A percentile compares a stretch with the other conserved stretches of the same genome.
phyloP scores from a whole-genome alignment of 306 rosid genomes.

The Medicago arabica region DNA sequence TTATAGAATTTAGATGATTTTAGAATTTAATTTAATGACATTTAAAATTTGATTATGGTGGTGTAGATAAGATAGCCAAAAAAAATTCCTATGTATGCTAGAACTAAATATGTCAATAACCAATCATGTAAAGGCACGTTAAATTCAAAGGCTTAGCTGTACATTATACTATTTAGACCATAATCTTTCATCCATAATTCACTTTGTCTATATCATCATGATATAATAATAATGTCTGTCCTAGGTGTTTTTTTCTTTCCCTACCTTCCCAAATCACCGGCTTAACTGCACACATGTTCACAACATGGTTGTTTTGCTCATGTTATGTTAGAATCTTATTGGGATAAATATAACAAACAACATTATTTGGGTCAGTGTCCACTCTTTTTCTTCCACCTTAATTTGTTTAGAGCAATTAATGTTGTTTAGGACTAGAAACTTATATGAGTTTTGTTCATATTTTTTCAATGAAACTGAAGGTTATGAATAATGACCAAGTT shows the following conservation, averaged over 20 bases:
- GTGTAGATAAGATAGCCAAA: neutral
- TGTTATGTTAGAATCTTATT: neutral
- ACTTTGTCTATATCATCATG: neutral
- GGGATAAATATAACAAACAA: neutral
- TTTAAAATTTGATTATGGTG: neutral
- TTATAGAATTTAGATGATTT: neutral
- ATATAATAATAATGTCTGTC: neutral
- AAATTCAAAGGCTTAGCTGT: slow-evolving; percentile 7
- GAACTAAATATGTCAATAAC: neutral
- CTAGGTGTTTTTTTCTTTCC: neutral
- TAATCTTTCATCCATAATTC: neutral
- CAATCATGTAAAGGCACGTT: neutral
- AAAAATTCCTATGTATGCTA: too few species aligned
- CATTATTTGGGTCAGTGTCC: neutral
- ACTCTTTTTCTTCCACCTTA: neutral
- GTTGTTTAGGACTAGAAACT: neutral
- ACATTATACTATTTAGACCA: neutral
- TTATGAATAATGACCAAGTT: slow-evolving; percentile 30
- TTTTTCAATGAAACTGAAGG: slow-evolving; percentile 10
- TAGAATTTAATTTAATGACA: neutral
- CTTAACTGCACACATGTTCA: slow-evolving; percentile 7
- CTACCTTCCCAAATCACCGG: slow-evolving; percentile 13
- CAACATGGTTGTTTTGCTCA: neutral
- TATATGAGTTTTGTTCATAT: neutral
- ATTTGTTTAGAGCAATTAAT: neutral